Evolutionary conservation across 1,284 basidiomycete genomes (phyloP), one percentile per base, ranked within the genome.

Genomic region (Porogramme epimiltina): DNA sequence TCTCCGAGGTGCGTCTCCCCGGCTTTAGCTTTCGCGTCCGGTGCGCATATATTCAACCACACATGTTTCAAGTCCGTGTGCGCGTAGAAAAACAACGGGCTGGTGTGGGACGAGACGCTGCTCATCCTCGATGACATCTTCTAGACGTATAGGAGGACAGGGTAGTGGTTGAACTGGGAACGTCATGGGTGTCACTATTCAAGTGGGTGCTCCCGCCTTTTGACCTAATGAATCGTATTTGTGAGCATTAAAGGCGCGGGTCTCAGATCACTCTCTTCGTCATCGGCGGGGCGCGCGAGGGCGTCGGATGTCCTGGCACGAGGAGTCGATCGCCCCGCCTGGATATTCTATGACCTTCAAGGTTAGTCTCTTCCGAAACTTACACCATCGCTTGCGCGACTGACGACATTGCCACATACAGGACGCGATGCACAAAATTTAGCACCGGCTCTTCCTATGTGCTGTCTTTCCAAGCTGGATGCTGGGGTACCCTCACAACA

Each of bases 71-170:
- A 15, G 6, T 24, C 22, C 15, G 24, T 13, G 1, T 13, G 22
- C 2, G 24, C 3, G 25, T 31, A 66, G 65, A 56, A 61, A 8
- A 82, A 85, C 61, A 84, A 82, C 58, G 74, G 69, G 49, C 67
- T 84, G 23, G 82, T 84, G 1, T 84, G 80, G 80, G 75, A 79
- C 33, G 78, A 81, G 58, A 76, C 81, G 0, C 59, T 76, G n/a
- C 66, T 68, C 8, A 66, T 73, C 49, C 64, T 72, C 33, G 42
- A 64, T 16, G 71, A 73, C 24, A 63, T 76, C 54, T 70, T 73
- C 55, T 61, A 70, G 19, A 66, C 23, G 66, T 71, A 6, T 76
- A 73, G 73, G 60, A 64, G 3, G 42, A 65, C 33, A 57, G 63
- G 51, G 55, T 66, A 26, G 66, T 67, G 31, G 53, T 74, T 20